Evolutionary conservation across 176 grass and related monocot species (phyloP), one percentile per base, ranked within the genome.

Genomic region (Leersia perrieri): DNA sequence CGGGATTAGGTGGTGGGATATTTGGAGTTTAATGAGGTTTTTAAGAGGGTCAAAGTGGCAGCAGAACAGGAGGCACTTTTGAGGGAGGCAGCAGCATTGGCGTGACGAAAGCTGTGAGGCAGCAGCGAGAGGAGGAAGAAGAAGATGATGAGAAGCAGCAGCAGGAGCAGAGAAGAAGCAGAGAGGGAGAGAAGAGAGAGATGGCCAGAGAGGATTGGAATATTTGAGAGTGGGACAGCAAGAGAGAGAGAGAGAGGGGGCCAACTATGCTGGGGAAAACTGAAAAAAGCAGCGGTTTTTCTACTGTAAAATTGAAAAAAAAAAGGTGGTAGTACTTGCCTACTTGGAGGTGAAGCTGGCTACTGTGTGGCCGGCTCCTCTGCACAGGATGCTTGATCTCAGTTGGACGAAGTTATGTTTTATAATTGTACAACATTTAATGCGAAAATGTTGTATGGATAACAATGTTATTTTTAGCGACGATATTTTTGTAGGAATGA

Each of bases 41-140:
- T 75, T 60, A 80, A 38, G 41, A 49, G 9, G 81, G 89, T 86
- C 84, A 87, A 84, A 71, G 75, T 34, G 42, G 85, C 29, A 64
- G 85, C 80, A 44, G 72, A 76, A 82, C 78, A 78, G 68, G 84
- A 51, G 64, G 41, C 68, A 60, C 51, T 74, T 74, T 64, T 57
- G 11, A 39, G 35, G 77, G 70, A 64, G 41, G 64, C 76, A 20
- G 64, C 76, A 20, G 75, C 76, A 79, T 73, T 87, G 74, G 80
- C 9, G 78, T 58, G 53, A 10, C 7, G 51, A 23, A n/a, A n/a
- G n/a, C 53, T 58, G 53, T 72, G 78, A 72, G 78, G 35, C 25
- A 47, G 63, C 45, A 75, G 63, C 2, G 27, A 18, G 33, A 39
- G 5, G 34, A 13, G 66, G 4, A 2, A 6, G 61, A 23, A 74